Evolutionary conservation across 179 eudicot genomes (phyloP).

Genomic region (Spergularia azorica): DNA sequence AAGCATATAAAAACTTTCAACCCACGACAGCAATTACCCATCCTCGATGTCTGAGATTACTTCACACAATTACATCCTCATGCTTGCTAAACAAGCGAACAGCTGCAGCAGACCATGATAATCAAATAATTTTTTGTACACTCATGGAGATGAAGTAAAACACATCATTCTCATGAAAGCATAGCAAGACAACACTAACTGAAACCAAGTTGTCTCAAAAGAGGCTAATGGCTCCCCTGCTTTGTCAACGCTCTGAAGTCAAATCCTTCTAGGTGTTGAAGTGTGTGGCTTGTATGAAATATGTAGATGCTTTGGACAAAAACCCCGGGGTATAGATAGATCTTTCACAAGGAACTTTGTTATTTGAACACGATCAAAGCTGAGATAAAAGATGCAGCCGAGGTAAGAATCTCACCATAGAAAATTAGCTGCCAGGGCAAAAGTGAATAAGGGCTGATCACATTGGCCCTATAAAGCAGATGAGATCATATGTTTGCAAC

Average conservation of each 20-base stretch:
- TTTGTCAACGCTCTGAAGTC: neutral
- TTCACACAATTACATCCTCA: slow-evolving; percentile 18
- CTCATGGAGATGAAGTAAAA: neutral
- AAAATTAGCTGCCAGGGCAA: neutral
- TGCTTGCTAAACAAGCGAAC: slow-evolving; percentile 11
- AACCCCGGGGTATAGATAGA: neutral
- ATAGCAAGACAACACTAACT: neutral
- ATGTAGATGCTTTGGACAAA: neutral
- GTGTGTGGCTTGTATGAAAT: neutral
- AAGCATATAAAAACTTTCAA: slow-evolving; percentile 20
- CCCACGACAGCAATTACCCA: slow-evolving; percentile 20
- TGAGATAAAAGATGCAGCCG: slow-evolving; percentile 15
- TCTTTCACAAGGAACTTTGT: neutral
- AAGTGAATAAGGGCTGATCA: neutral
- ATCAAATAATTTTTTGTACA: neutral
- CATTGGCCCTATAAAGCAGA: slow-evolving; percentile 3
- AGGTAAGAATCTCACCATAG: neutral
- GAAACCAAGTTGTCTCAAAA: neutral
- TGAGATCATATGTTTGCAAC: slow-evolving; percentile 8
- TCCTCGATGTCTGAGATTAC: slow-evolving; percentile 14
- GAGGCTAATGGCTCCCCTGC: neutral
- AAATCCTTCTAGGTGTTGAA: neutral
- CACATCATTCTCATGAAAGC: neutral
- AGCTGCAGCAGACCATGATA: neutral
- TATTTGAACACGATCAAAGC: neutral